Base-by-base conservation (phyloP, 2,329 filamentous ascomycete genomes). In the Alternaria viburni region DNA sequence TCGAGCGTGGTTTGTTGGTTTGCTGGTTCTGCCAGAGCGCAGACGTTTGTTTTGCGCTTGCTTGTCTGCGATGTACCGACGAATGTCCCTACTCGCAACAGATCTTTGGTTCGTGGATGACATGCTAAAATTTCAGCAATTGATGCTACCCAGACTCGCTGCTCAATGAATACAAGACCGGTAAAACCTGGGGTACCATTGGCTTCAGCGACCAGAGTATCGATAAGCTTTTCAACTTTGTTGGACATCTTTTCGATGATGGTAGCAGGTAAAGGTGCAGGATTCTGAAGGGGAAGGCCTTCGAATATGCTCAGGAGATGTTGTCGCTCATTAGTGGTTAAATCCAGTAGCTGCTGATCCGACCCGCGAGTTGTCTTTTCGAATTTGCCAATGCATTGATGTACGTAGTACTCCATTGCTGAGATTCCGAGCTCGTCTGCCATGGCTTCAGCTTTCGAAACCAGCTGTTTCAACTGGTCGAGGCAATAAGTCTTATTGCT, bases 1-100 rank as follows among this genome's bases (percentile, higher is more conserved):
- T 84, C 80, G 1, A 90, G 78, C 1, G 85, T 86, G 28, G 81
- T 74, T 50, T 81, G 79, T 61, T 88, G 86, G 49, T 82, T 81
- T 46, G 79, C 81, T 6, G 81, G 71, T 43, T 83, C 81, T 1
- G 81, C 74, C 6, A 88, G 77, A 52, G 87, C 85, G 3, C 82
- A 83, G 7, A 89, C 78, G 28, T 80, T 81, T 32, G 79, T 71
- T 62, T 83, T 83, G n/a, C 81, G 79, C 19, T 79, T 80, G 12
- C 75, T 72, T 30, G 75, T 80, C 23, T 75, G 52, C 73, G 45
- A 86, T 80, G 80, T 82, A 8, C 88, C 88, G 10, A 89, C 81
- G 59, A 89, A 88, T 4, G 84, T 83, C 32, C 79, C 83, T 13
- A 83, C 69, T 12, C 69, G 77, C 68, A 83, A 81, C 11, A 74